phyloP scores from a whole-genome alignment of 805 yeast genomes.

The Lipomyces yamanashiensis region DNA sequence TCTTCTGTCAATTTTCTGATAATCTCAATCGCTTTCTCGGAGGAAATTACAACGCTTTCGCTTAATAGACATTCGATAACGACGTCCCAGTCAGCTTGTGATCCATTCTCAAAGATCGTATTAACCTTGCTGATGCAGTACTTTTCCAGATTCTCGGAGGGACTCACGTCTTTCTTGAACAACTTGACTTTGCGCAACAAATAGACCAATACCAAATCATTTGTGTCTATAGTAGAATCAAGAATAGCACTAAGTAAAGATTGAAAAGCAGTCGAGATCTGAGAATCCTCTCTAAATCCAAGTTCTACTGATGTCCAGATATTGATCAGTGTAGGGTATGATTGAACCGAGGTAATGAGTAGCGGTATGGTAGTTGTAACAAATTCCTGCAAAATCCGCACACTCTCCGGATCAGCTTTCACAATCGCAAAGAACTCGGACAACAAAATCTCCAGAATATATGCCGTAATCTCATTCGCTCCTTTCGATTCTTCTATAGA shows the following conservation, averaged over 20 bases:
- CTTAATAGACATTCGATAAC: conserved; percentile 11
- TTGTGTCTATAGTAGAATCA: conserved; percentile 16
- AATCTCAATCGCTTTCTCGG: conserved; percentile 5
- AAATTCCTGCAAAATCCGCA: conserved; percentile 16
- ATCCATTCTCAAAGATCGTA: conserved; percentile 15
- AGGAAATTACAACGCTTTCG: conserved; percentile 15
- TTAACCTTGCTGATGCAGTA: conserved; percentile 6
- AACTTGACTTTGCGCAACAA: conserved; percentile 11
- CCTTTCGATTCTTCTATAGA: conserved; percentile 9
- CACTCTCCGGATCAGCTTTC: neutral
- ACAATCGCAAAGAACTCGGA: conserved; percentile 13
- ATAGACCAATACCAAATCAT: conserved; percentile 11
- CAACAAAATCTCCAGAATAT: conserved; percentile 8
- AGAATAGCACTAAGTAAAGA: conserved; percentile 5
- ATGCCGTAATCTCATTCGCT: conserved; percentile 3
- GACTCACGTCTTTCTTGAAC: neutral
- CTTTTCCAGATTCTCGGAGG: conserved; percentile 15
- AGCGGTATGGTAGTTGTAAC: conserved; percentile 13
- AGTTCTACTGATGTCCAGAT: conserved; percentile 23
- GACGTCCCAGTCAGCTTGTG: conserved; percentile 24
- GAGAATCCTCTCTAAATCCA: neutral
- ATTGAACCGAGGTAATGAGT: conserved; percentile 9
- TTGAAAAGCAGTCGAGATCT: conserved; percentile 2
- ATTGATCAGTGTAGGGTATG: conserved; percentile 16
- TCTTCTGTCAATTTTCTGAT: conserved; percentile 10